These are phyloP conservation scores for Macadamia integrifolia DNA, from an alignment of 164 flowering plant genomes.

Conservation along the genomic window DNA sequence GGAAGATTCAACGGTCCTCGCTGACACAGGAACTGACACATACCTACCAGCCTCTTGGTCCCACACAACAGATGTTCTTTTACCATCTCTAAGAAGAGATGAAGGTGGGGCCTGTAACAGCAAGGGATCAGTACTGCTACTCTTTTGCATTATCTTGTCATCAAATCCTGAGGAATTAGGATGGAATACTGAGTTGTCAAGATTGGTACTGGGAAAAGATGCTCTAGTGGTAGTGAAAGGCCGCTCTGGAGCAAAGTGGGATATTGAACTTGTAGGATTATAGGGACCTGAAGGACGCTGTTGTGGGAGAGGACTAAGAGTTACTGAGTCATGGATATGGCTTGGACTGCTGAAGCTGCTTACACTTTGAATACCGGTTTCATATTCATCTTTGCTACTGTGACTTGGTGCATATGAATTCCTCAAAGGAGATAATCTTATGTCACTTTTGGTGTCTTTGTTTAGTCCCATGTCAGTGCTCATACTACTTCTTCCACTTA, in stretches of 20 bases:
- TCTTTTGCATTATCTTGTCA: slow-evolving; percentile 44
- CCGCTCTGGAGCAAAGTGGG: slow-evolving; percentile 27
- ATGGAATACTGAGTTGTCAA: slow-evolving; percentile 24
- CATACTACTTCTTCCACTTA: slow-evolving; percentile 71
- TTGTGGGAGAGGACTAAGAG: slow-evolving; percentile 74
- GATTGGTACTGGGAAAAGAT: slow-evolving; percentile 16
- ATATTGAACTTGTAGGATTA: slow-evolving; percentile 26
- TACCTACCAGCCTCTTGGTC: slow-evolving; percentile 96
- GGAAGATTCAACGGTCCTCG: slow-evolving; percentile 28
- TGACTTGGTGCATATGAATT: slow-evolving; percentile 74
- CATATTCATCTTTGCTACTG: slow-evolving; percentile 78
- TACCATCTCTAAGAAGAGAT: slow-evolving; percentile 63
- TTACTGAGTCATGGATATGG: slow-evolving; percentile 65
- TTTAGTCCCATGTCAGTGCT: slow-evolving; percentile 60
- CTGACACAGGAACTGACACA: slow-evolving; percentile 63
- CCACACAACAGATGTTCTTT: slow-evolving; percentile 86
- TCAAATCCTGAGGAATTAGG: slow-evolving; percentile 37
- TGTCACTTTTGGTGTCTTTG: slow-evolving; percentile 50
- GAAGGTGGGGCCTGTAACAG: slow-evolving; percentile 39
- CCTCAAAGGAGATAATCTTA: slow-evolving; percentile 33
- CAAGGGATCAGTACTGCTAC: slow-evolving; percentile 39
- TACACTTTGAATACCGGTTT: slow-evolving; percentile 74
- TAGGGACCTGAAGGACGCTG: slow-evolving; percentile 32
- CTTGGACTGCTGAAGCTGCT: slow-evolving; percentile 94
- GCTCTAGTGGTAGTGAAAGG: slow-evolving; percentile 28